Conservation (phyloP, 2,329 filamentous ascomycete species). For the Diplocarpon mali region DNA sequence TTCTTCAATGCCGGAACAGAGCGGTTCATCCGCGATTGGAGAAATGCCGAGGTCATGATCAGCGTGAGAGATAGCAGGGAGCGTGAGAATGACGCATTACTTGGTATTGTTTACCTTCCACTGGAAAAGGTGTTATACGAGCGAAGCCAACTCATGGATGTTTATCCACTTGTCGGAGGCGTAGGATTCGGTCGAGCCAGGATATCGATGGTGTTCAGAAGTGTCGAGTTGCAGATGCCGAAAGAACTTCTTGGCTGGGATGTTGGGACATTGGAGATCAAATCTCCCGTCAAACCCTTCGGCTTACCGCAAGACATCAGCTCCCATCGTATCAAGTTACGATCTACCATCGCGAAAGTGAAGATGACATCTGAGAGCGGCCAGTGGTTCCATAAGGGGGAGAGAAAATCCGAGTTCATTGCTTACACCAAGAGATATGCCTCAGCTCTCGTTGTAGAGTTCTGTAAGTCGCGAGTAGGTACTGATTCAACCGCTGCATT, state of each 20-base stretch:
- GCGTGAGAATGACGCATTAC: constrained; percentile 57
- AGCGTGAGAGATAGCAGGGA: constrained; percentile 56
- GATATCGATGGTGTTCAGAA: constrained; percentile 64
- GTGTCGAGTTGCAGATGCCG: constrained; percentile 51
- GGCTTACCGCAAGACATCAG: constrained; percentile 36
- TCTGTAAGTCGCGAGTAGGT: constrained; percentile 43
- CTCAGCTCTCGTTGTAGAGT: constrained; percentile 44
- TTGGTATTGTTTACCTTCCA: constrained; percentile 61
- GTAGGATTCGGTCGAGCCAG: constrained; percentile 60
- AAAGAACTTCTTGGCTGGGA: constrained; percentile 55
- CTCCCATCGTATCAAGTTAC: constrained; percentile 41
- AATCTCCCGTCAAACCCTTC: constrained; percentile 38
- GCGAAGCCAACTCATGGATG: constrained; percentile 52
- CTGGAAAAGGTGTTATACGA: constrained; percentile 50
- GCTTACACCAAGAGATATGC: constrained; percentile 52
- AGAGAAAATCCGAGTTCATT: constrained; percentile 35
- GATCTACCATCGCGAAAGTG: constrained; percentile 46
- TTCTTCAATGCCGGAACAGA: constrained; percentile 72
- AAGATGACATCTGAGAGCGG: constrained; percentile 33
- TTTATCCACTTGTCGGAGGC: constrained; percentile 58
- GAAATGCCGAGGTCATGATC: constrained; percentile 54
- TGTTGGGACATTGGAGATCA: constrained; percentile 57
- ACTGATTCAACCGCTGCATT: constrained; percentile 49
- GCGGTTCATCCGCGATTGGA: constrained; percentile 59
- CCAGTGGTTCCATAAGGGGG: constrained; percentile 41